Evolutionary conservation across 2,329 filamentous ascomycete genomes (phyloP).

Genomic region (Apiospora phragmitis): DNA sequence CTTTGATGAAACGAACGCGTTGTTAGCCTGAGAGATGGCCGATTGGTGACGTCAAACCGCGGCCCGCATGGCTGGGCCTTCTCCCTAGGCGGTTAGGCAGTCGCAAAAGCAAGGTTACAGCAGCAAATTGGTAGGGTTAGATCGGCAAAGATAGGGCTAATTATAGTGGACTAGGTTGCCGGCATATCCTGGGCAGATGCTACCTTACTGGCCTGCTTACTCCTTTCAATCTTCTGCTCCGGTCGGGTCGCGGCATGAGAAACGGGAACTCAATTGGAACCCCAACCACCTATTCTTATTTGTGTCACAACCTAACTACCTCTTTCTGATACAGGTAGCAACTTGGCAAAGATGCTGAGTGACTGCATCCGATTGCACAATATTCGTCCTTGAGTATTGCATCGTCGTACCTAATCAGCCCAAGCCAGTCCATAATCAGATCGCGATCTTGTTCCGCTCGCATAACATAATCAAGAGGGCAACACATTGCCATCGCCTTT

Average conservation of each 20-base stretch:
- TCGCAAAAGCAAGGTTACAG: neutral
- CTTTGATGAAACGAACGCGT: neutral
- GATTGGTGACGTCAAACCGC: slow-evolving; percentile 7
- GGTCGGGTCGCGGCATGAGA: neutral
- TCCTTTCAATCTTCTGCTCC: neutral
- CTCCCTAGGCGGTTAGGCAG: neutral
- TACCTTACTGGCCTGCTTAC: neutral
- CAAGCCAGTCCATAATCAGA: neutral
- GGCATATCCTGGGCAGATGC: neutral
- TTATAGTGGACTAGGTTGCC: neutral
- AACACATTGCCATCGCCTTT: no score
- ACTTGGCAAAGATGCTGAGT: neutral
- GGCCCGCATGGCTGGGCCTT: neutral
- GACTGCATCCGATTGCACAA: neutral
- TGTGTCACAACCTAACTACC: neutral
- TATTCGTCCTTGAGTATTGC: neutral
- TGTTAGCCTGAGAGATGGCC: neutral
- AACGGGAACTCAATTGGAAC: neutral
- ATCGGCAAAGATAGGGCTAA: neutral
- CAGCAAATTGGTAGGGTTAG: neutral
- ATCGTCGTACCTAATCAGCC: neutral
- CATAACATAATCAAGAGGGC: neutral
- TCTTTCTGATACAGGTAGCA: neutral
- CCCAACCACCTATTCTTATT: neutral
- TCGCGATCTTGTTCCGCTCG: neutral